phyloP scores from a whole-genome alignment of 129 eudicot genomes.

The Flaveria linearis region DNA sequence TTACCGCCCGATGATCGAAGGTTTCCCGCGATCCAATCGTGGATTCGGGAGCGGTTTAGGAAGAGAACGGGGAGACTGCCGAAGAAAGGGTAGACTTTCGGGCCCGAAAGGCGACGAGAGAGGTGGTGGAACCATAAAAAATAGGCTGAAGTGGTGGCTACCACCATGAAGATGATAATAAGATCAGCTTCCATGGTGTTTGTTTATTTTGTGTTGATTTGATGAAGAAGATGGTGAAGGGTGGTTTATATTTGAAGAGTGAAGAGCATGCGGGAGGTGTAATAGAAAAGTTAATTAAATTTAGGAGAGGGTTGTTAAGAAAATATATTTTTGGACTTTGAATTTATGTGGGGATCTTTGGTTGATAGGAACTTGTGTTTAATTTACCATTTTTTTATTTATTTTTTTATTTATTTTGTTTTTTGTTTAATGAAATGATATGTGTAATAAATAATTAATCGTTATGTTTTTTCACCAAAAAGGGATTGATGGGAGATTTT shows the following conservation, averaged over 20 bases:
- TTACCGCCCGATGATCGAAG: conserved; percentile 39
- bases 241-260: conserved; percentile 34
- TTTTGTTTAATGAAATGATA: neutral
- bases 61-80: conserved; percentile 70
- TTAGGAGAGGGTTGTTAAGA: conserved; percentile 64
- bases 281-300: conserved; percentile 26
- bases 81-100: conserved; percentile 58
- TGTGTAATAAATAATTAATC: neutral
- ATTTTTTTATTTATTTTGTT: neutral
- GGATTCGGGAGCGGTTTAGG: conserved; percentile 59
- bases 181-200: conserved; percentile 46
- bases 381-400: neutral
- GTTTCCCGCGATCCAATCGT: conserved; percentile 80
- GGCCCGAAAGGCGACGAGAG: conserved; percentile 55
- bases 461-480: neutral
- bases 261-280: conserved; percentile 28
- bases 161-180: conserved; percentile 38
- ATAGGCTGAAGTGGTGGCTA: conserved; percentile 57
- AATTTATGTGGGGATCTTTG: conserved; percentile 34
- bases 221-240: conserved; percentile 18
- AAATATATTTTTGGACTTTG: conserved; percentile 35
- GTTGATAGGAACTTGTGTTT: conserved; percentile 42
- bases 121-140: conserved; percentile 71
- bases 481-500: neutral
- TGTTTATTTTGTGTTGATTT: neutral